phyloP scores from a whole-genome alignment of 192 early-diverging fungal genomes.

The Coemansia sp. region DNA sequence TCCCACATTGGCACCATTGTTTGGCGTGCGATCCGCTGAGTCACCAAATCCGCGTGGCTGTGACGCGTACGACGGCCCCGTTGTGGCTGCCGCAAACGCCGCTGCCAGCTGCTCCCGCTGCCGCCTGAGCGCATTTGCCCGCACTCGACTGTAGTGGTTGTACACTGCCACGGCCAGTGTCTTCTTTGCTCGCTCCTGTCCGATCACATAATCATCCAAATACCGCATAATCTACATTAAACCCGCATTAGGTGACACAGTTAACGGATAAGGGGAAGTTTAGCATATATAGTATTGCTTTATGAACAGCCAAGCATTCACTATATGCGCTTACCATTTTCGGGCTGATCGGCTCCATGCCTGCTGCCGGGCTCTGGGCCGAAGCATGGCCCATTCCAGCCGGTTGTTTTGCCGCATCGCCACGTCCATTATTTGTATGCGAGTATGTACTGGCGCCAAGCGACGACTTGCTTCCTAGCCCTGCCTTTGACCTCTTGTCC shows the following conservation, averaged over 20 bases:
- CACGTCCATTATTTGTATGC: constrained; percentile 12
- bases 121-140: constrained; percentile 61
- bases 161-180: constrained; percentile 81
- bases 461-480: constrained; percentile 6
- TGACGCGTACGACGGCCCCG: constrained; percentile 11
- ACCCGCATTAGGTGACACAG: not conserved
- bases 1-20: constrained; percentile 9
- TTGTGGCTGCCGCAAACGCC: constrained; percentile 32
- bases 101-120: constrained; percentile 51
- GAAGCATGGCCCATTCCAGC: constrained; percentile 5
- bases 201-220: constrained; percentile 85
- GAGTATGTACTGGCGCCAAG: constrained; percentile 16
- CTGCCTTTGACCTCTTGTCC: not conserved
- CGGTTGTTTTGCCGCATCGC: constrained; percentile 12
- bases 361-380: constrained; percentile 9
- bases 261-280: not conserved
- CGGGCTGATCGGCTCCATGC: constrained; percentile 50
- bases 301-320: not conserved
- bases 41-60: constrained; percentile 33
- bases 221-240: constrained; percentile 67
- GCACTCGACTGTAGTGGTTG: constrained; percentile 80
- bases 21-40: constrained; percentile 4
- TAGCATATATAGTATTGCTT: too few species aligned
- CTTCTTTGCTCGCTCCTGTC: constrained; percentile 81
- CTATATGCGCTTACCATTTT: constrained; percentile 33